phyloP scores from a whole-genome alignment of 805 yeast genomes.

The Ogataea minuta region DNA sequence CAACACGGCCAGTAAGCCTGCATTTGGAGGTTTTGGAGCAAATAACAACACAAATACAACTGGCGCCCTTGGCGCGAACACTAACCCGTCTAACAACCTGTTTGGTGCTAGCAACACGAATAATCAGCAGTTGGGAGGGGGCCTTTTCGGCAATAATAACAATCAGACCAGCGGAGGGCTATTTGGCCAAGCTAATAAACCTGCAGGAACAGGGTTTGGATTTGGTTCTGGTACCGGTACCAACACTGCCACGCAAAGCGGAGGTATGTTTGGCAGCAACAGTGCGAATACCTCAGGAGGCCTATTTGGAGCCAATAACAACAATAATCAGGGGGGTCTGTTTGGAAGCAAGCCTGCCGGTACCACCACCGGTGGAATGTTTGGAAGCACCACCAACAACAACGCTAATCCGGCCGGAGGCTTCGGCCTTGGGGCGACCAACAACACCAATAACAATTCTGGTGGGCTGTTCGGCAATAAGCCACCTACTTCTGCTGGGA shows the following conservation, averaged over 20 bases:
- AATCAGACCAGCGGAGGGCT: slow-evolving; percentile 34
- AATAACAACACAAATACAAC: slow-evolving; percentile 17
- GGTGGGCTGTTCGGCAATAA: slow-evolving; percentile 37
- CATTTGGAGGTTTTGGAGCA: slow-evolving; percentile 32
- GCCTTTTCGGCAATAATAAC: slow-evolving; percentile 22
- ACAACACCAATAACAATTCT: slow-evolving; percentile 17
- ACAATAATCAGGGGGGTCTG: slow-evolving; percentile 5
- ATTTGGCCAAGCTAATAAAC: slow-evolving; percentile 34
- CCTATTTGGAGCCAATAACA: slow-evolving; percentile 37
- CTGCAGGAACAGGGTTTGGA: slow-evolving; percentile 15
- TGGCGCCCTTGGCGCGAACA: slow-evolving; percentile 12
- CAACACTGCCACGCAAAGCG: slow-evolving; percentile 7
- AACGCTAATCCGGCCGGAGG: slow-evolving; percentile 32
- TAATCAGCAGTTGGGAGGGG: slow-evolving; percentile 5
- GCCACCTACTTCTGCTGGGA: slow-evolving; percentile 19
- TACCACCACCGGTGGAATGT: slow-evolving; percentile 16
- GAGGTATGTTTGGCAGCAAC: slow-evolving; percentile 11
- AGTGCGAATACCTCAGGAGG: slow-evolving; percentile 37
- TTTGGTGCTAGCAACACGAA: slow-evolving; percentile 16
- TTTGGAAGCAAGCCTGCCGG: slow-evolving; percentile 23
- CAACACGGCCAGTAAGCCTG: slow-evolving; percentile 21
- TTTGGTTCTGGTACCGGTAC: slow-evolving; percentile 23
- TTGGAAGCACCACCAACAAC: slow-evolving; percentile 18
- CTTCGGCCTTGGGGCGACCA: slow-evolving; percentile 16
- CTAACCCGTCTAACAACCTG: slow-evolving; percentile 2